These are phyloP conservation scores for Aurinia saxatilis DNA, from an alignment of 345 rosid genomes.

Conservation along the genomic window DNA sequence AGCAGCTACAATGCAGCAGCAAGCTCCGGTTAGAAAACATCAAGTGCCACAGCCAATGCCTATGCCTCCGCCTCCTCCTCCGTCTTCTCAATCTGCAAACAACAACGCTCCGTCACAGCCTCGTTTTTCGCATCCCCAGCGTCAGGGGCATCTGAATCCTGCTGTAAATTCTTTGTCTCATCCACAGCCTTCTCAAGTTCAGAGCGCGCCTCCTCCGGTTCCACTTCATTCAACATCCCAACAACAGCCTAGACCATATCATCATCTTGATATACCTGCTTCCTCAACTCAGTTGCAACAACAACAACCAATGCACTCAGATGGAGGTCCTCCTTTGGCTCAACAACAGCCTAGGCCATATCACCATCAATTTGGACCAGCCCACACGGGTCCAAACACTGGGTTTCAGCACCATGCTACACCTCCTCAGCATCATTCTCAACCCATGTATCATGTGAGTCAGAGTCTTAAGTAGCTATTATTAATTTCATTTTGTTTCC, in stretches of 20 bases:
- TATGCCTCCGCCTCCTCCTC: constrained; percentile 36
- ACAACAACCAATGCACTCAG: constrained; percentile 57
- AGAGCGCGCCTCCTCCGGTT: constrained; percentile 36
- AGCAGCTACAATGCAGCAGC: constrained; percentile 39
- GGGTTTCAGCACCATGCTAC: constrained; percentile 64
- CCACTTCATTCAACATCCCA: constrained; percentile 61
- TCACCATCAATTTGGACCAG: constrained; percentile 65
- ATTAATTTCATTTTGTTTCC: background rate
- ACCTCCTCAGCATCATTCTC: constrained; percentile 72
- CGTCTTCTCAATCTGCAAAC: constrained; percentile 40
- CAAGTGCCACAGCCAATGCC: constrained; percentile 45
- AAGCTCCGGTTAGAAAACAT: constrained; percentile 51
- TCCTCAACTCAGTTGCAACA: constrained; percentile 65
- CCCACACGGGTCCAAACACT: constrained; percentile 49
- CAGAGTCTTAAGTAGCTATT: constrained; percentile 11
- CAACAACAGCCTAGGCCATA: constrained; percentile 58
- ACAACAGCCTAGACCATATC: constrained; percentile 31
- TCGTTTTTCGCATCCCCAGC: constrained; percentile 54
- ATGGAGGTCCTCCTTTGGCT: constrained; percentile 48
- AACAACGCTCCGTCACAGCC: constrained; percentile 53
- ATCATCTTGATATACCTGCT: constrained; percentile 51
- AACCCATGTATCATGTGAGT: constrained; percentile 75
- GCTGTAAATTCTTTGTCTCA: constrained; percentile 37
- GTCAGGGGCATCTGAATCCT: constrained; percentile 55
- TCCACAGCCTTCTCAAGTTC: constrained; percentile 57